A percentile compares a stretch with the other conserved stretches of the same genome.
These are phyloP conservation scores for Huntiella moniliformis DNA, from an alignment of 2,329 filamentous ascomycete species.

Conservation along the genomic window DNA sequence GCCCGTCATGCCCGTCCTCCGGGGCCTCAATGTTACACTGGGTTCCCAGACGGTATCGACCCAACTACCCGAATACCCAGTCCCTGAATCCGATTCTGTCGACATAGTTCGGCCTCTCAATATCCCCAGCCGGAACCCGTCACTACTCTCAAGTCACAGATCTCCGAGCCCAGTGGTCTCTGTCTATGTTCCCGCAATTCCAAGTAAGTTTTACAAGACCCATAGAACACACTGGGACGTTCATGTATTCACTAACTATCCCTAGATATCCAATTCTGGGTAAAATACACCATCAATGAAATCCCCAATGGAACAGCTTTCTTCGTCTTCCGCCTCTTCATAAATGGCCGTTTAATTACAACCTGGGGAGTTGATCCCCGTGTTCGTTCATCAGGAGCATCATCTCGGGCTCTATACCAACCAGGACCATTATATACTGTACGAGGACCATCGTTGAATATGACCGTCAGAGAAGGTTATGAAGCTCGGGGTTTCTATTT, in stretches of 20 bases:
- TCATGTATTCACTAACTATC: neutral
- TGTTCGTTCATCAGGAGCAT: slow-evolving; percentile 19
- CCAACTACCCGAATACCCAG: slow-evolving; percentile 33
- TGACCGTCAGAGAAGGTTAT: slow-evolving; percentile 21
- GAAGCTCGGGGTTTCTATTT: slow-evolving; percentile 34
- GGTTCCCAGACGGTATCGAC: slow-evolving; percentile 20
- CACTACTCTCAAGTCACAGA: slow-evolving; percentile 12
- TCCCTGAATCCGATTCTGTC: slow-evolving; percentile 31
- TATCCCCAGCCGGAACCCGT: neutral
- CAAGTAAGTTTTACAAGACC: slow-evolving; percentile 22
- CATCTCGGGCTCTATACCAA: slow-evolving; percentile 30
- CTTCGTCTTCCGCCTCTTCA: slow-evolving; percentile 35
- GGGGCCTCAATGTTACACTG: slow-evolving; percentile 29
- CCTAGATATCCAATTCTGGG: slow-evolving; percentile 31
- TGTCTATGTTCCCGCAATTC: slow-evolving; percentile 36
- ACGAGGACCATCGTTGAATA: slow-evolving; percentile 18
- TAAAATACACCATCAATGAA: slow-evolving; percentile 28
- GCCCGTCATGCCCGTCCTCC: slow-evolving; percentile 27
- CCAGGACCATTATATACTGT: slow-evolving; percentile 26
- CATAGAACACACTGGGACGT: neutral
- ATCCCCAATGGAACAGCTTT: slow-evolving; percentile 20
- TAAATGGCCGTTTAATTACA: slow-evolving; percentile 34
- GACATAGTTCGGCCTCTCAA: slow-evolving; percentile 14
- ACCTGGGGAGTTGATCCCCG: slow-evolving; percentile 32
- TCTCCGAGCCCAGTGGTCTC: slow-evolving; percentile 24